Base-by-base conservation (phyloP, 768 basidiomycete genomes). In the Suillus cothurnatus region DNA sequence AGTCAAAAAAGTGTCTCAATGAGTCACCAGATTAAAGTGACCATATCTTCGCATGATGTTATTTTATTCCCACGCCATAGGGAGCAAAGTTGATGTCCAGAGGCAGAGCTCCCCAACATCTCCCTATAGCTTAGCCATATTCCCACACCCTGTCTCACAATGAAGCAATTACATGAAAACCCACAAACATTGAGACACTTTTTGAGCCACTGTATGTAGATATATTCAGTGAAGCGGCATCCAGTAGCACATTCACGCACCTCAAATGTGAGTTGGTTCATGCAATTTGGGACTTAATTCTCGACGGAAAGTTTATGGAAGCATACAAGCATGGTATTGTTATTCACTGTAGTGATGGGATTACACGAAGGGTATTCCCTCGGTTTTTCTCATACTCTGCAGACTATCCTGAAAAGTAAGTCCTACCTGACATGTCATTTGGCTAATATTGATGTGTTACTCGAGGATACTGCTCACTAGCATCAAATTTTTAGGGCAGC, bases 281-380 rank as follows among this genome's bases (percentile, higher is more conserved):
- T 23, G 69, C 26, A 11, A 61, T 68, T 6, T 68, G 68, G 66
- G 66, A 62, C n/a, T 32, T 68, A 14, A 41, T 74, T 6, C 56
- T 75, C 14, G 71, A 74, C 50, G 65, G 70, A 19, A 65, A 72
- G 7, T 74, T 74, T 41, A 23, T 69, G 15, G 38, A 69, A n/a
- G 70, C 69, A 3, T 73, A 72, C 15, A 6, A 61, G 38, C 70
- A 73, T 61, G 73, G 73, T 21, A 68, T 72, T 7, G 68, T 72
- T 0, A 67, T 71, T 43, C 2, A 1, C 6, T 74, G 70, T 56
- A 32, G 59, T 7, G 71, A 72, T 64, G 67, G 67, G 23, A 59
- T 72, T 34, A 39, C 17, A 12, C 61, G 68, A 23, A 62, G 65
- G 11, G 39, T 72, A 36, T 72, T 66, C 49, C 72, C 69, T n/a